A percentile compares a stretch with the other conserved stretches of the same genome.
phyloP scores from a whole-genome alignment of 345 rosid species.

The Populus deltoides region DNA sequence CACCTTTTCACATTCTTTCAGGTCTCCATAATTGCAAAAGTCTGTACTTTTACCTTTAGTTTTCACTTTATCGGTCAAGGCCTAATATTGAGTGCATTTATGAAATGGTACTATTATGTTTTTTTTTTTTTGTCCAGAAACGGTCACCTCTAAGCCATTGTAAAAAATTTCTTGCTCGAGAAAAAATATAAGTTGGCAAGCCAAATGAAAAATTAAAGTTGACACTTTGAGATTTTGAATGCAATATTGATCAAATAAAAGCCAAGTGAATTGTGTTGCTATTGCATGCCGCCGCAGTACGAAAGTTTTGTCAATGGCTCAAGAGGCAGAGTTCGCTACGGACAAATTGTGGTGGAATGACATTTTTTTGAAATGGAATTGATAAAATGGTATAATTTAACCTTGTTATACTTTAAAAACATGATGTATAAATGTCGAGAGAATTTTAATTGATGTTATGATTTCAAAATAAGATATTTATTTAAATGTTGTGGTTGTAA shows the following conservation, averaged over 20 bases:
- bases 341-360: neutral
- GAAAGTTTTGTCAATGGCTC: neutral
- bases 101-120: neutral
- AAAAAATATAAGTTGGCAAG: neutral
- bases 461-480: no score
- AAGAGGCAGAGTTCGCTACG: neutral
- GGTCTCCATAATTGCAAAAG: neutral
- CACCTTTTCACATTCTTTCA: conserved; percentile 9
- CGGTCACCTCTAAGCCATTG: neutral
- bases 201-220: conserved; percentile 2
- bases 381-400: no score
- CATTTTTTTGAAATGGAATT: no score
- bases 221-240: neutral
- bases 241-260: neutral
- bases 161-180: neutral
- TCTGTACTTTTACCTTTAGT: neutral
- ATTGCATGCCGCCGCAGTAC: neutral
- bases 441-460: no score
- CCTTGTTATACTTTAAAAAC: no score
- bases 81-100: neutral
- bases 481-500: no score
- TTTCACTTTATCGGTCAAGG: neutral
- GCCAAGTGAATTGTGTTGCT: neutral
- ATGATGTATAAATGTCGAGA: no score
- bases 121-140: neutral